A percentile compares a stretch with the other conserved stretches of the same genome.
Evolutionary conservation across 768 basidiomycete genomes (phyloP).

Genomic region (Dioszegia crocea): DNA sequence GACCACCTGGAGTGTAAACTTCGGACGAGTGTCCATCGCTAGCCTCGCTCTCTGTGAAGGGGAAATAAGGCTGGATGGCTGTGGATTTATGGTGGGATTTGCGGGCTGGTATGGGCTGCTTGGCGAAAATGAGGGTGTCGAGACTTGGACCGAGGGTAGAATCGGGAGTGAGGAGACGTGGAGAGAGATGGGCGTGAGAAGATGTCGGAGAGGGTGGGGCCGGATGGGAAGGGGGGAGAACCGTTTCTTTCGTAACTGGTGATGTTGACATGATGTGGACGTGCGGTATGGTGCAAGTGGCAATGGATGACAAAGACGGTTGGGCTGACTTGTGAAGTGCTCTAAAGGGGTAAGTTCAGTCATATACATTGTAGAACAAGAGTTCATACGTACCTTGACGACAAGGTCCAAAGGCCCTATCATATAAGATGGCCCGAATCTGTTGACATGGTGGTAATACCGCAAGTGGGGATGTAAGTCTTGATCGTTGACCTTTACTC

Average conservation of each 20-base stretch:
- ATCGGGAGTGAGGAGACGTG: conserved; percentile 9
- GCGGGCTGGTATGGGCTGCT: conserved; percentile 1
- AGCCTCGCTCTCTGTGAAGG: conserved; percentile 5
- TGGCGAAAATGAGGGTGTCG: conserved; percentile 1
- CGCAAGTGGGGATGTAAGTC: too few species aligned
- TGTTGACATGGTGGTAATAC: too few species aligned
- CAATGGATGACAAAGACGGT: background rate
- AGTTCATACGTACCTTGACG: too few species aligned
- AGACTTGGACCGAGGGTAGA: background rate
- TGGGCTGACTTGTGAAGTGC: background rate
- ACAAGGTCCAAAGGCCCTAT: too few species aligned
- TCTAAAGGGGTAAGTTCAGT: background rate
- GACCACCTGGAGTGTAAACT: background rate
- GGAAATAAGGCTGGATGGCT: background rate
- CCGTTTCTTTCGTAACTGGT: background rate
- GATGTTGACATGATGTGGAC: conserved; percentile 2
- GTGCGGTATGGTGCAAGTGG: background rate
- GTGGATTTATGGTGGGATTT: background rate
- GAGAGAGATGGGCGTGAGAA: conserved; percentile 5
- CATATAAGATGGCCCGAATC: too few species aligned
- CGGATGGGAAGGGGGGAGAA: background rate
- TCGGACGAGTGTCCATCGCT: conserved; percentile 7
- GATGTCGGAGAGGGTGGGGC: conserved; percentile 1
- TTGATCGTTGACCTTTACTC: too few species aligned
- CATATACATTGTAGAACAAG: too few species aligned